Percentiles rank a stretch among this genome's conserved stretches.
Evolutionary conservation across 805 yeast species (phyloP).

Genomic region (Allodekkera sacchari): DNA sequence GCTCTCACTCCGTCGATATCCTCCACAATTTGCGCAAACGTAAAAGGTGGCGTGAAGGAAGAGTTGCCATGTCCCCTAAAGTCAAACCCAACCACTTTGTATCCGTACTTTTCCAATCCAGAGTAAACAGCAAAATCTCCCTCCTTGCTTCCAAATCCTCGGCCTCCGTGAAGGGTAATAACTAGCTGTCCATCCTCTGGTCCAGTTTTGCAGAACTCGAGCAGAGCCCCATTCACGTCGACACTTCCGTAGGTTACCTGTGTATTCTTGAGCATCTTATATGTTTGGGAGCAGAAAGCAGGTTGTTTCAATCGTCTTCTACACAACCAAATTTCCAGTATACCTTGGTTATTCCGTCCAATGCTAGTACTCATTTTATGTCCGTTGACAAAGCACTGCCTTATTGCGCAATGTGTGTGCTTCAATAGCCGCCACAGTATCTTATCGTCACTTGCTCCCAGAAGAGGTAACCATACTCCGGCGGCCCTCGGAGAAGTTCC

Average conservation of each 20-base stretch:
- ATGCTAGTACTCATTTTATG: too few relatives aligned
- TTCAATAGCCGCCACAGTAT: too few relatives aligned
- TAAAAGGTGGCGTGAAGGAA: constrained; percentile 15
- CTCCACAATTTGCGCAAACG: constrained; percentile 15
- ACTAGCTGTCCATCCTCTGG: constrained; percentile 11
- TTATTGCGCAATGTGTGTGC: too few relatives aligned
- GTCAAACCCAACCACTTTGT: constrained; percentile 17
- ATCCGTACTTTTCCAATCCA: constrained; percentile 11
- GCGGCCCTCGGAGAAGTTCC: too few relatives aligned
- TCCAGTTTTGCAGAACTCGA: constrained; percentile 12
- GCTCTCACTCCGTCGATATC: constrained; percentile 15
- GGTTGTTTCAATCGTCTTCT: too few relatives aligned
- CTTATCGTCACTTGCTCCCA: too few relatives aligned
- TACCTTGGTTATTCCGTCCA: too few relatives aligned
- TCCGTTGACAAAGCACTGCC: too few relatives aligned
- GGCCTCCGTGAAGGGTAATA: constrained; percentile 19
- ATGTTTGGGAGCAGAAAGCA: background rate
- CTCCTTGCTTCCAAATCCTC: constrained; percentile 17
- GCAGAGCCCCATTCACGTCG: constrained; percentile 9
- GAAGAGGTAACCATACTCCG: too few relatives aligned
- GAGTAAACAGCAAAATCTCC: constrained; percentile 16
- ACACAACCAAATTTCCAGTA: too few relatives aligned
- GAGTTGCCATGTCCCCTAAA: constrained; percentile 18
- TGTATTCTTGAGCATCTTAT: background rate
- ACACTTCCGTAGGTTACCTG: constrained; percentile 3